Percentiles rank a stretch among this genome's conserved stretches.
These are phyloP conservation scores for Colletotrichum tanaceti DNA, from an alignment of 2,329 filamentous ascomycete genomes.

Conservation along the genomic window DNA sequence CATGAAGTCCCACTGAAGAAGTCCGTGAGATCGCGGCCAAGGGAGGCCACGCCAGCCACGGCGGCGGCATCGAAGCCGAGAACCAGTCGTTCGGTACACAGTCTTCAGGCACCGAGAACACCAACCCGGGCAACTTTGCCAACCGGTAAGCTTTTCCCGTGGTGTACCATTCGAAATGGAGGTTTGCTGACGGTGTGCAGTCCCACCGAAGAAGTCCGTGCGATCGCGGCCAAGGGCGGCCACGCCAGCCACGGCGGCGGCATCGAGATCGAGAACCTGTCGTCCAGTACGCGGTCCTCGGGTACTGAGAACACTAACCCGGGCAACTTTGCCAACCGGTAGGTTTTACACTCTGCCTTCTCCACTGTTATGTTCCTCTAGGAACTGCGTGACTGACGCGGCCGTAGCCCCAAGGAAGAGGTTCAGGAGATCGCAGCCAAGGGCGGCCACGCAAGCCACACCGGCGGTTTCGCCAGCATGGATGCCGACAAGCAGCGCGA, in stretches of 20 bases:
- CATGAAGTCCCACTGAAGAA: not conserved
- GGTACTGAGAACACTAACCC: slow-evolving; percentile 28
- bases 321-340: slow-evolving; percentile 44
- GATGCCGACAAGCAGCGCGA: slow-evolving; percentile 60
- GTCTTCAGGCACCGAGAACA: slow-evolving; percentile 10
- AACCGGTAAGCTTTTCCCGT: slow-evolving; percentile 35
- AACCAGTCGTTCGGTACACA: slow-evolving; percentile 9
- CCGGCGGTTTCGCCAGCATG: slow-evolving; percentile 55
- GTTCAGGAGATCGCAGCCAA: slow-evolving; percentile 56
- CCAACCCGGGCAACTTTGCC: slow-evolving; percentile 42
- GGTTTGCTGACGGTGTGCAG: not conserved
- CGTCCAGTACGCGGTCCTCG: slow-evolving; percentile 8
- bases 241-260: slow-evolving; percentile 52
- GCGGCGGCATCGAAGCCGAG: slow-evolving; percentile 43
- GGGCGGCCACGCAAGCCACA: slow-evolving; percentile 54
- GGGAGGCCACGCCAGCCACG: slow-evolving; percentile 54
- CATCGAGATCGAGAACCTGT: not conserved
- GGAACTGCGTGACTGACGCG: not conserved
- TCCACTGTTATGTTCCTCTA: no score
- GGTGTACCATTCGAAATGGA: not conserved
- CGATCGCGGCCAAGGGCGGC: slow-evolving; percentile 56
- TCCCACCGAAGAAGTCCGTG: not conserved
- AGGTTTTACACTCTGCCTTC: not conserved
- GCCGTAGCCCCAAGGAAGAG: slow-evolving; percentile 55
- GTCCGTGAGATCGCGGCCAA: slow-evolving; percentile 52